Evolutionary conservation across 2,329 filamentous ascomycete genomes (phyloP), one percentile per base, ranked within the genome.

Genomic region (Ascochyta viciae-villosae): DNA sequence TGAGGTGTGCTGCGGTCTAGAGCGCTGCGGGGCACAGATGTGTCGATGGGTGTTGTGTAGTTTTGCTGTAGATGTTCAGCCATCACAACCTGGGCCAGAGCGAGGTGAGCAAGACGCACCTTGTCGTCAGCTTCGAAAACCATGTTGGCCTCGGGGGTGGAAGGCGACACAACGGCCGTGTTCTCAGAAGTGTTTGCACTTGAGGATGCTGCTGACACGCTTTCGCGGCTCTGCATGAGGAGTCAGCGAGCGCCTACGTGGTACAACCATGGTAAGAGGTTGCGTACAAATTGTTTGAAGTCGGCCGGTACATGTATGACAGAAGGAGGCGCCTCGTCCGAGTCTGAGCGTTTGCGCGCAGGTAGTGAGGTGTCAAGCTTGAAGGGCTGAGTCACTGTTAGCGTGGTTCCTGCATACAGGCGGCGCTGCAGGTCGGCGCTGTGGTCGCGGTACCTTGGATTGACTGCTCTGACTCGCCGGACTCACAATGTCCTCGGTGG

Each of bases 251-350:
- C 33, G 29, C 50, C 62, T 59, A 68, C 60, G 56, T 57, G 38
- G 65, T 74, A 64, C 64, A 65, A 66, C 70, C 62, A 59, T 50
- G 68, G 58, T 42, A 45, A 55, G 16, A 50, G 41, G 41, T 55
- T 39, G 64, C 71, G 57, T 62, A 95, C 91, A 85, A 95, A 96
- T 65, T 85, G 85, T 52, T 86, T 84, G 75, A 95, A 97, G 59
- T 89, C 91, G 62, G 91, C 83, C 0, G 93, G 92, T 15, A 91
- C 91, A 80, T 96, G 93, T 64, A 97, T 96, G 50, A 96, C 93
- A 1, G 93, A 97, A 49, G 91, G 84, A 23, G 92, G 89, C 64
- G 93, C 91, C 63, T 96, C 91, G 58, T 87, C 87, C 23, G 84
- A 83, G 49, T 71, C 87, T 79, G 73, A 88, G 68, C 77, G 73